These are phyloP conservation scores for Alternaria panax DNA, from an alignment of 2,329 filamentous ascomycete species.

Conservation along the genomic window DNA sequence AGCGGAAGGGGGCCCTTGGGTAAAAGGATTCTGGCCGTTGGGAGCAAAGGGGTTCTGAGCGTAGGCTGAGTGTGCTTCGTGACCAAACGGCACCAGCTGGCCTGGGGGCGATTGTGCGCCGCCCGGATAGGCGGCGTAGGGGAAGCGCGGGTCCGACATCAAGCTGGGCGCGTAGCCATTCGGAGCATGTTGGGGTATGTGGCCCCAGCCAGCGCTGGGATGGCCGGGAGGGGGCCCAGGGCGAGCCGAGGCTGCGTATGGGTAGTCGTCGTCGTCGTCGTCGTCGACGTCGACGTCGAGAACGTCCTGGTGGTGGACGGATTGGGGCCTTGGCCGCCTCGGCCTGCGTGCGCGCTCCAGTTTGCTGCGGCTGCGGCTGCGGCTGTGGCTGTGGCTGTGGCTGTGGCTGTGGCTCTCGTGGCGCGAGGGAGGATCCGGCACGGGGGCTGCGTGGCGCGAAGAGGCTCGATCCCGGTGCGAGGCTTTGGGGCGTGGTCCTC, in stretches of 20 bases:
- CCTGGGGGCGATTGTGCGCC: slow-evolving; percentile 33
- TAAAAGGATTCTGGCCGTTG: slow-evolving; percentile 37
- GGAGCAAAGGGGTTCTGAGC: slow-evolving; percentile 44
- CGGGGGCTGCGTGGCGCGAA: slow-evolving; percentile 45
- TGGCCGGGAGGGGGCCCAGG: slow-evolving; percentile 43
- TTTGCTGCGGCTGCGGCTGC: slow-evolving; percentile 41
- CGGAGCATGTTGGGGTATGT: slow-evolving; percentile 44
- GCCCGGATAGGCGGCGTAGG: slow-evolving; percentile 37
- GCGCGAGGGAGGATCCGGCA: slow-evolving; percentile 43
- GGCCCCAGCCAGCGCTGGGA: slow-evolving; percentile 47
- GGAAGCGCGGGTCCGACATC: slow-evolving; percentile 46
- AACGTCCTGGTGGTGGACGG: slow-evolving; percentile 51
- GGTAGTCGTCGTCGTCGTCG: slow-evolving; percentile 56
- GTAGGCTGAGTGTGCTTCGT: slow-evolving; percentile 48
- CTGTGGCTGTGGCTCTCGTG: slow-evolving; percentile 44
- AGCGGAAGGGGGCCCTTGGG: slow-evolving; percentile 28
- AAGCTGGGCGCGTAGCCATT: slow-evolving; percentile 50
- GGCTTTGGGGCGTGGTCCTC: slow-evolving; percentile 49
- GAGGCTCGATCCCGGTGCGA: slow-evolving; percentile 49
- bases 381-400: slow-evolving; percentile 42
- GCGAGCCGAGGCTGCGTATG: slow-evolving; percentile 42
- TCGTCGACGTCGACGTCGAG: slow-evolving; percentile 58
- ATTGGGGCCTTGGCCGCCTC: slow-evolving; percentile 44
- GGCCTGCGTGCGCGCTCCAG: slow-evolving; percentile 39
- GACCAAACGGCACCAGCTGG: slow-evolving; percentile 45